Conservation (phyloP, 805 yeast species). For the Saturnispora kantuleensis region DNA sequence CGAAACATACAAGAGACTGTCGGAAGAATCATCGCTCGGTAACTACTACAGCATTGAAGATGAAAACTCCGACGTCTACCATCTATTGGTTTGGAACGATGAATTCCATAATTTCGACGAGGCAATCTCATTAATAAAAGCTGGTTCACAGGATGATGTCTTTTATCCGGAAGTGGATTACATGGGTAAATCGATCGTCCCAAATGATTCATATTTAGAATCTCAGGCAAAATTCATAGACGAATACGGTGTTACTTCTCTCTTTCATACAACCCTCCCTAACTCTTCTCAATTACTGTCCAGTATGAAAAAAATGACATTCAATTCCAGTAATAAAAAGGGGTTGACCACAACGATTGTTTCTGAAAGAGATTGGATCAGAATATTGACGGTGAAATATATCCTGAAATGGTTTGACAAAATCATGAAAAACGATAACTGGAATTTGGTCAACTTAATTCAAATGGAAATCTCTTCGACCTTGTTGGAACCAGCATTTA, state of each 20-base stretch:
- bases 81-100: constrained; percentile 66
- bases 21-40: constrained; percentile 25
- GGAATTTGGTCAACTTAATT: constrained; percentile 29
- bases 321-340: constrained; percentile 14
- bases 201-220: neutral
- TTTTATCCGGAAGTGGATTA: constrained; percentile 8
- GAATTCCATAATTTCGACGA: constrained; percentile 51
- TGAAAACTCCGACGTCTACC: constrained; percentile 28
- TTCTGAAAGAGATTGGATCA: constrained; percentile 39
- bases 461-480: constrained; percentile 35
- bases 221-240: constrained; percentile 6
- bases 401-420: constrained; percentile 44
- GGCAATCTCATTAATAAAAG: constrained; percentile 16
- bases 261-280: neutral
- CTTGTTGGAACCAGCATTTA: constrained; percentile 29
- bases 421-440: constrained; percentile 30
- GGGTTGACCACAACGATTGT: constrained; percentile 50
- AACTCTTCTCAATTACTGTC: neutral
- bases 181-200: constrained; percentile 1
- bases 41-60: constrained; percentile 29
- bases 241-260: constrained; percentile 6
- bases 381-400: constrained; percentile 36
- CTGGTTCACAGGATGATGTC: constrained; percentile 2
- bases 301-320: constrained; percentile 3
- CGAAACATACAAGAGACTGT: neutral